Conservation (phyloP, 305 asterid species). For the Rubia tinctorum region DNA sequence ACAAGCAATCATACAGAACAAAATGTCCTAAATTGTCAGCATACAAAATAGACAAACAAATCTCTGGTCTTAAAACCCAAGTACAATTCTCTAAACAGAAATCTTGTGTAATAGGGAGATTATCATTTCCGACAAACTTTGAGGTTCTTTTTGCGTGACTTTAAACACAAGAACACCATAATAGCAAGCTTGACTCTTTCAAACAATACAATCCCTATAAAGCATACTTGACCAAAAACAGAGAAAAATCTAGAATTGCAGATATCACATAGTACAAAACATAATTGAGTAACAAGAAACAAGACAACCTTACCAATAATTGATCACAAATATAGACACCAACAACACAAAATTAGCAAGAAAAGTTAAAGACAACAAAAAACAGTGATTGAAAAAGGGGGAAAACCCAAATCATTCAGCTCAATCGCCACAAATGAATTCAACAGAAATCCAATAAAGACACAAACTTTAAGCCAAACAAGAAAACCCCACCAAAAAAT, state of each 20-base stretch:
- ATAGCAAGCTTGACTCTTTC: not conserved
- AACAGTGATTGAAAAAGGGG: not conserved
- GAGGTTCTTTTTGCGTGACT: not conserved
- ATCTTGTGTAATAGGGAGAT: not conserved
- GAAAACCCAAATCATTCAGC: not conserved
- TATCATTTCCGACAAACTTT: not conserved
- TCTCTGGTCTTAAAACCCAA: not conserved
- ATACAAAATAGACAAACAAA: not conserved
- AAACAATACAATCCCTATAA: not conserved
- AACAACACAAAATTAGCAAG: not conserved
- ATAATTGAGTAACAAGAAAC: not conserved
- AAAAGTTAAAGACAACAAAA: not conserved
- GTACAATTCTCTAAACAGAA: not conserved
- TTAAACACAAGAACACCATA: not conserved
- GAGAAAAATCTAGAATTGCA: not conserved
- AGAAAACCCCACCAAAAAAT: not conserved
- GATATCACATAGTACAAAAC: not conserved
- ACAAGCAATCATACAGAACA: not conserved
- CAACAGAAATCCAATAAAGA: constrained; percentile 6
- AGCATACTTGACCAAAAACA: not conserved
- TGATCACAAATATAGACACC: not conserved
- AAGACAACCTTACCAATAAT: not conserved
- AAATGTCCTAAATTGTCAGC: not conserved
- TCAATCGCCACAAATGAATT: not conserved
- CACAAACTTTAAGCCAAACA: constrained; percentile 6